A percentile compares a stretch with the other conserved stretches of the same genome.
Evolutionary conservation across 345 rosid species (phyloP).

Genomic region (Bretschneidera sinensis): DNA sequence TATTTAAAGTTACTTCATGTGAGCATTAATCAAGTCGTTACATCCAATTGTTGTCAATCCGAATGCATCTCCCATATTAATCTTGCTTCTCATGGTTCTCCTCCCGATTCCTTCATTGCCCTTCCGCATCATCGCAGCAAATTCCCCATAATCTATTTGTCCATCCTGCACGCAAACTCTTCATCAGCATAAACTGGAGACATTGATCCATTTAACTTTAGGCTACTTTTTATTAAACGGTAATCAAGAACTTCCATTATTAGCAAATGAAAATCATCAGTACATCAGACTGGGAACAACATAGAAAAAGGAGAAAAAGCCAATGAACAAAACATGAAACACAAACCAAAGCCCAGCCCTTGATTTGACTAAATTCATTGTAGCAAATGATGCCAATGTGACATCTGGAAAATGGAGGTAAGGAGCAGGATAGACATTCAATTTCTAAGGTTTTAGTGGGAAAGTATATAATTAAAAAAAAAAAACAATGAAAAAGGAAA

Average conservation of each 20-base stretch:
- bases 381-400: too few relatives aligned
- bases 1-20: background rate
- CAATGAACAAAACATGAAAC: too few relatives aligned
- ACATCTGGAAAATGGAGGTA: too few relatives aligned
- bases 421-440: too few relatives aligned
- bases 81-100: slow-evolving; percentile 50
- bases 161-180: slow-evolving; percentile 49
- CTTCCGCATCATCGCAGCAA: slow-evolving; percentile 77
- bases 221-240: background rate
- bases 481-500: background rate
- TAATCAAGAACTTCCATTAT: background rate
- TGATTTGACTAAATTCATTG: too few relatives aligned
- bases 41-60: slow-evolving; percentile 20
- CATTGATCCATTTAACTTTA: background rate
- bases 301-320: too few relatives aligned
- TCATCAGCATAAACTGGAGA: background rate
- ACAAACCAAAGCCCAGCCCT: too few relatives aligned
- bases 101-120: slow-evolving; percentile 63
- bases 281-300: too few relatives aligned
- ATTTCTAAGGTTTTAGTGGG: too few relatives aligned
- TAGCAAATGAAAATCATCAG: too few relatives aligned
- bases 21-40: slow-evolving; percentile 15
- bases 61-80: slow-evolving; percentile 44
- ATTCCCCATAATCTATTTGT: slow-evolving; percentile 65
- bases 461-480: too few relatives aligned